These are phyloP conservation scores for Ambrosia hybrid DNA, from an alignment of 140 eudicot genomes.

Conservation along the genomic window DNA sequence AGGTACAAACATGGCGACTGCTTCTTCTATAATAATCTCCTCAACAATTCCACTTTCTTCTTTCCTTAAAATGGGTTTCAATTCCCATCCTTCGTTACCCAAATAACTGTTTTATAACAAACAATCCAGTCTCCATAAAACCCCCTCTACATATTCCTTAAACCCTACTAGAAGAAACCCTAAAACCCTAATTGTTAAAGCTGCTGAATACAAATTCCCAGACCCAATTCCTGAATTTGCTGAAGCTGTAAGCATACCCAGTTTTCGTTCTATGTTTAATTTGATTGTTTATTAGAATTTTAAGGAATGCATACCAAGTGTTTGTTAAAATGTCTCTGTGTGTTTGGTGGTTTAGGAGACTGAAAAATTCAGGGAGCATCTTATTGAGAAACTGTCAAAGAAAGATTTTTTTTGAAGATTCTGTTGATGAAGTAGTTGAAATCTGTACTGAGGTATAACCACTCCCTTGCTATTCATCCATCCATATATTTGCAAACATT, in stretches of 20 bases:
- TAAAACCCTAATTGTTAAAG: constrained; percentile 57
- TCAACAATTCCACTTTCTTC: constrained; percentile 29
- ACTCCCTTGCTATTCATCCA: too few relatives aligned
- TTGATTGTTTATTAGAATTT: background rate
- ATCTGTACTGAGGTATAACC: constrained; percentile 69
- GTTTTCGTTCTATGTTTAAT: background rate
- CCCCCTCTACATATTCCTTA: background rate
- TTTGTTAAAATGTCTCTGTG: constrained; percentile 23
- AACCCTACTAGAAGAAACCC: constrained; percentile 41
- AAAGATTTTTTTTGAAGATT: constrained; percentile 78
- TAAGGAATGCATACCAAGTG: background rate
- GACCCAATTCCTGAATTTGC: constrained; percentile 99
- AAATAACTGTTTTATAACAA: background rate
- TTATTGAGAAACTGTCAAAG: constrained; percentile 58
- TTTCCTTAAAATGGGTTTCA: constrained; percentile 30
- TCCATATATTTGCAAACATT: too few relatives aligned
- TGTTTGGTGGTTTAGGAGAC: constrained; percentile 58
- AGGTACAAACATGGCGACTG: constrained; percentile 31
- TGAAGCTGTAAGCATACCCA: constrained; percentile 48
- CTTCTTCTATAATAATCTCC: constrained; percentile 26
- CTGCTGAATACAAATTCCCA: constrained; percentile 93
- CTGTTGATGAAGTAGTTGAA: constrained; percentile 71
- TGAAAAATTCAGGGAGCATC: constrained; percentile 63
- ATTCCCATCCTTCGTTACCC: constrained; percentile 23
- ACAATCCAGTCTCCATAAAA: constrained; percentile 19